phyloP scores from a whole-genome alignment of 225 moss, liverwort and hornwort species.

The Asterella californica region DNA sequence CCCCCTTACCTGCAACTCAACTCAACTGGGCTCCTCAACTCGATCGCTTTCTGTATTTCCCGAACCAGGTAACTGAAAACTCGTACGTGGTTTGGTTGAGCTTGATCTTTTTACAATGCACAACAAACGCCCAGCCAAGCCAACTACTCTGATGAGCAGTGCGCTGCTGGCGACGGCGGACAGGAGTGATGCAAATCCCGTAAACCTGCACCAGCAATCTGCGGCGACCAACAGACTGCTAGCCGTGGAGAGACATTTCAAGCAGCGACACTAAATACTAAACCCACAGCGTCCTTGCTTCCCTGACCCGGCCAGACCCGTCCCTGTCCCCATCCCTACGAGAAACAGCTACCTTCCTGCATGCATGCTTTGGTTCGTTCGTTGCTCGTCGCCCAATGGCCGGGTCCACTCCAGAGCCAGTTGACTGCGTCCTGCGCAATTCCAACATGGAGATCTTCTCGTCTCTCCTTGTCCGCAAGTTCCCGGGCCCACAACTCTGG shows the following conservation, averaged over 20 bases:
- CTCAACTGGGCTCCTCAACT: background rate
- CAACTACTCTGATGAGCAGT: background rate
- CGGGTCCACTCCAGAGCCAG: background rate
- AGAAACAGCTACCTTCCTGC: background rate
- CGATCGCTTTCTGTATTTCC: background rate
- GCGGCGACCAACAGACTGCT: constrained; percentile 3
- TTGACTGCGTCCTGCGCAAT: background rate
- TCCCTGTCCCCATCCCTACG: background rate
- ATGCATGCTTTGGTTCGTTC: background rate
- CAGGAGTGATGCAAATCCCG: background rate
- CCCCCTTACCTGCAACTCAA: background rate
- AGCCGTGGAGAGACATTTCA: background rate
- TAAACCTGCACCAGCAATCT: background rate
- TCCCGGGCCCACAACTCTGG: background rate
- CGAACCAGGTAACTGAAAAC: background rate
- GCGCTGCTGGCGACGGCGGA: constrained; percentile 1
- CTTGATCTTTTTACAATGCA: background rate
- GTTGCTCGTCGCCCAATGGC: background rate
- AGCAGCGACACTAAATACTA: background rate
- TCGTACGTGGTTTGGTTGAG: background rate
- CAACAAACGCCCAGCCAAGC: background rate
- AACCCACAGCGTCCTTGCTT: background rate
- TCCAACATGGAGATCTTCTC: background rate
- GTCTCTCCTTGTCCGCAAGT: constrained; percentile 12
- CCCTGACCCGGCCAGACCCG: background rate